Base-by-base conservation (phyloP, 331 rosid species). In the Rosa hybrid region DNA sequence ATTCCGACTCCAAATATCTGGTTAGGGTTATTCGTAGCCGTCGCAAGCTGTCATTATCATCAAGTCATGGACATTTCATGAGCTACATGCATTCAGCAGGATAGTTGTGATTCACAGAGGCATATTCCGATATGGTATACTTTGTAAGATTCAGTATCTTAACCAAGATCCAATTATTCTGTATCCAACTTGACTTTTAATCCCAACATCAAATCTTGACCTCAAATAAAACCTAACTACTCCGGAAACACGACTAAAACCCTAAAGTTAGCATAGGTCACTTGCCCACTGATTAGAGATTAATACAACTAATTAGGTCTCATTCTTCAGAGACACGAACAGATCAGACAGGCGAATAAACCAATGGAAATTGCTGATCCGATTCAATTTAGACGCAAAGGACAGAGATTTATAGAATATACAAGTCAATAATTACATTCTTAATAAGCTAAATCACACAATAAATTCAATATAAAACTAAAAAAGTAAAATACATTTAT, bases 401-500 rank as follows among this genome's bases (percentile, higher is more conserved):
- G 27, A 69, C 11, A 18, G 20, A 39, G 72, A 41, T 8, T 1
- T 8, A 17, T 8, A 3, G 8, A 44, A 7, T 75, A 82, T 23
- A 62, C 8, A 46, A 4, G 54, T 34, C 64, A 74, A 67, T 68
- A 64, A 77, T 83, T 75, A 75, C 73, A 78, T 16, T 20, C 59
- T 68, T 53, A 10, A 44, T 12, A 39, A 14, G 59, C 20, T 27
- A 12, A 30, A 0, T 3, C 77, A 69, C 56, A 68, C 38, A 79
- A 68, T 50, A 45, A 49, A 50, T 14, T 20, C 23, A 30, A 68
- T 11, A 62, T 2, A 4, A 68, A 20, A 39, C 20, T 39, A 44
- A 56, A 56, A 21, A 51, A 48, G 11, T 12, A 34, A 65, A 67
- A 20, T 75, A 81, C 71, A 76, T 65, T 7, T 27, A 16, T 34